Evolutionary conservation across 2,329 filamentous ascomycete species (phyloP), one percentile per base, ranked within the genome.

Genomic region (Aspergillus pseudoglaucus): DNA sequence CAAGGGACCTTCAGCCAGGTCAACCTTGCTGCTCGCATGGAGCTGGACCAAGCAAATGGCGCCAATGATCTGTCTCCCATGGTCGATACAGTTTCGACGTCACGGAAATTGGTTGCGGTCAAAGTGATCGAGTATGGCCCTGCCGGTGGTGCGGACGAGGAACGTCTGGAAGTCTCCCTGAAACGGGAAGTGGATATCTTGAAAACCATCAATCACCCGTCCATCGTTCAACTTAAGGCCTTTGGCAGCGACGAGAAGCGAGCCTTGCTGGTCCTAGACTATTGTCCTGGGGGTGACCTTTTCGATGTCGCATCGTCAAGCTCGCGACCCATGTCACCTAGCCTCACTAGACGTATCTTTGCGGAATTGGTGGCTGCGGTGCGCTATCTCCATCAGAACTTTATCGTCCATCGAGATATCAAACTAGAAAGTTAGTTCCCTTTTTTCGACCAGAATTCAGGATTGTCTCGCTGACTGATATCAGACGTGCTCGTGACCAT

Each of bases 1-100:
- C 88, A 95, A 59, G 93, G 93, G 33, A 96, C 93, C 0, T 98
- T 98, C 67, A 96, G 90, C 65, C 88, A 88, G 61, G 93, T 98
- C 17, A 85, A 94, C 71, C 76, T 98, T 38, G 93, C 90, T 4
- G 95, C 90, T 9, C 89, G 87, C 59, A 83, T 94, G 62, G 78
- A 82, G 37, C 69, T 73, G 9, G 65, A 75, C 8, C 75, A 77
- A 0, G 75, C 49, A 23, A 44, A 47, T 12, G 51, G 55, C 3
- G 10, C 30, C 2, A 37, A 38, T 0, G 47, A 58, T 43, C 46
- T 44, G 30, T 42, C 49, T 9, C 46, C 45, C n/a, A 33, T 50
- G 8, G 38, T 57, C 10, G 50, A 53, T n/a, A 42, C 48, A 2
- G 50, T 52, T 15, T 48, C 59, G 15, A 54, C 75, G 53, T 82